Conservation (phyloP, 768 basidiomycete genomes). For the Steccherinum ochraceum region DNA sequence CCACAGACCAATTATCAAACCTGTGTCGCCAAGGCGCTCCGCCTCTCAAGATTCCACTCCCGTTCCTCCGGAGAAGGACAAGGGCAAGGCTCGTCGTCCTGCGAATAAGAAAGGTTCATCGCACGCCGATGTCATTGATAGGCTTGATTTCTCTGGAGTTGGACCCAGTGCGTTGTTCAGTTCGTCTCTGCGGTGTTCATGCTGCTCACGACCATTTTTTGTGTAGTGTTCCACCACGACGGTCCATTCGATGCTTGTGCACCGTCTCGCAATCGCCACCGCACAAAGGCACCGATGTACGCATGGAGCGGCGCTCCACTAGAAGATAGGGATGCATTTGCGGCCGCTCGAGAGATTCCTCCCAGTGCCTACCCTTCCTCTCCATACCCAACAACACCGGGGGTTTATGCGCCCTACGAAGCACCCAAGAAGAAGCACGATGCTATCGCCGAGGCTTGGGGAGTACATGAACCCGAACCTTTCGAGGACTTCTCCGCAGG, state of each 20-base stretch:
- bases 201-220: constrained; percentile 14
- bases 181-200: constrained; percentile 2
- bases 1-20: constrained; percentile 15
- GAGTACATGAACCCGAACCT: constrained; percentile 87
- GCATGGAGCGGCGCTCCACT: constrained; percentile 55
- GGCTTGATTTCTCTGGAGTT: constrained; percentile 79
- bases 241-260: constrained; percentile 91
- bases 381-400: constrained; percentile 41
- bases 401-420: constrained; percentile 38
- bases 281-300: constrained; percentile 74
- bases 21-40: constrained; percentile 33
- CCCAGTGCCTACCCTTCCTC: constrained; percentile 11
- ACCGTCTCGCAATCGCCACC: constrained; percentile 80
- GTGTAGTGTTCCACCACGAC: constrained; percentile 84
- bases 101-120: constrained; percentile 66
- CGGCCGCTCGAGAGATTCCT: constrained; percentile 17
- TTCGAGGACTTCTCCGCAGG: constrained; percentile 88
- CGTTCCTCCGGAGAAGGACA: constrained; percentile 38
- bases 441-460: constrained; percentile 89
- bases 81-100: constrained; percentile 38
- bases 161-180: constrained; percentile 61
- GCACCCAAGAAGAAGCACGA: constrained; percentile 82
- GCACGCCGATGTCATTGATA: constrained; percentile 87
- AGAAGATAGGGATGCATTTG: constrained; percentile 32
- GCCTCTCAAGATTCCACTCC: constrained; percentile 44